Evolutionary conservation across 495 filamentous ascomycete species (phyloP).

Genomic region (Penicillium daleae): DNA sequence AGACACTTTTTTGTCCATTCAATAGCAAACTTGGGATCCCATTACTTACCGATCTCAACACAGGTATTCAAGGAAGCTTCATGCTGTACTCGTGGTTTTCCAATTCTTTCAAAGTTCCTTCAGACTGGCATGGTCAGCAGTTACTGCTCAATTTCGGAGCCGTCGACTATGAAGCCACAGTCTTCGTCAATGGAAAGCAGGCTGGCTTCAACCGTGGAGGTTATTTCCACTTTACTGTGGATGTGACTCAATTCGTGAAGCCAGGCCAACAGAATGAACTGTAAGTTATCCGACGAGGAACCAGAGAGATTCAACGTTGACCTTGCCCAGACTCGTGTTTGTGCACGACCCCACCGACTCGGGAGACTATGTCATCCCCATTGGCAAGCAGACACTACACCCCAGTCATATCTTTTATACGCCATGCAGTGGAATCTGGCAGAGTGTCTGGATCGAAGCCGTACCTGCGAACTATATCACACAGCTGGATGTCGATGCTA

Average conservation of each 20-base stretch:
- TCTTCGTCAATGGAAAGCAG: conserved; percentile 63
- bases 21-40: background rate
- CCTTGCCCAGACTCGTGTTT: conserved; percentile 52
- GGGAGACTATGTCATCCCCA: conserved; percentile 57
- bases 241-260: conserved; percentile 56
- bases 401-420: conserved; percentile 71
- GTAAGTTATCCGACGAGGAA: conserved; percentile 5
- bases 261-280: conserved; percentile 53
- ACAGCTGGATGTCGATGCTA: conserved; percentile 56
- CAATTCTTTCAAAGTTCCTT: conserved; percentile 59
- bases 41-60: conserved; percentile 22
- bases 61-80: conserved; percentile 55
- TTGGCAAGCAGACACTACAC: conserved; percentile 64
- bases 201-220: conserved; percentile 62
- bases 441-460: conserved; percentile 68
- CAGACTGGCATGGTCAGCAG: conserved; percentile 45
- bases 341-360: conserved; percentile 68
- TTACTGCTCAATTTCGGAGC: conserved; percentile 70
- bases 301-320: background rate
- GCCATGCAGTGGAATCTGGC: conserved; percentile 72
- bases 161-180: conserved; percentile 68
- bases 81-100: conserved; percentile 62
- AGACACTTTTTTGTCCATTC: background rate
- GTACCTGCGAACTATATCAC: conserved; percentile 59
- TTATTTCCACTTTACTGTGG: conserved; percentile 63